Evolutionary conservation across 352 stramenopile genomes (phyloP), one percentile per base, ranked within the genome.

Genomic region (Phytophthora podocarpi): DNA sequence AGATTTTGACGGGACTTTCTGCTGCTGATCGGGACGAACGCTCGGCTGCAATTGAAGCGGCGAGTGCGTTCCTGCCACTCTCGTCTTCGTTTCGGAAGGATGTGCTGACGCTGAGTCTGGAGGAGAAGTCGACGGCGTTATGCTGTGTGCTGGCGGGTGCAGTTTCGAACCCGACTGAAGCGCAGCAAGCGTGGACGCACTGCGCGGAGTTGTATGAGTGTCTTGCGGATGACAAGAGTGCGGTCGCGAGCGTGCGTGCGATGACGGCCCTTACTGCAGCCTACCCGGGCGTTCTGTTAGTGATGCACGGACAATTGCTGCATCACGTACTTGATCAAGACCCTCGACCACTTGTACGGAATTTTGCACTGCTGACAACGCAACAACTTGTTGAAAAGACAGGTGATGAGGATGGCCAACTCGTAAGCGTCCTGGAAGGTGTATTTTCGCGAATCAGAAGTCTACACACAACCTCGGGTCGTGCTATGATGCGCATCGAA

Each of bases 151-250:
- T 76, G 13, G 46, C 60, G 4, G 39, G 31, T 32, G 60, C 72
- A 6, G 62, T 70, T 0, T 62, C 65, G 6, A 74, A 18, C 18
- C 12, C 39, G 5, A 35, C 21, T 0, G 69, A 81, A 35, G 72
- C 72, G 11, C 54, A 72, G 3, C 42, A 84, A 53, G 70, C 67
- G 5, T 87, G 78, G 78, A 76, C 51, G 3, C 47, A 74, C 16
- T 87, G 74, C 36, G 72, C 66, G 1, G 61, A 66, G 28, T 32
- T 73, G 27, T 87, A 81, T 39, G 66, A 84, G n/a, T 28, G 40
- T 20, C 15, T 74, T 1, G 68, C 57, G 20, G 68, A 76, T 52
- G 68, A 76, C 31, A 68, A 72, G 27, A 66, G 60, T 32, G 74
- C 71, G 5, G 48, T 80, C 4, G 53, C 47, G 9, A 69, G 52